Conservation (phyloP, 2,329 filamentous ascomycete species). For the Fusarium ambrosium region DNA sequence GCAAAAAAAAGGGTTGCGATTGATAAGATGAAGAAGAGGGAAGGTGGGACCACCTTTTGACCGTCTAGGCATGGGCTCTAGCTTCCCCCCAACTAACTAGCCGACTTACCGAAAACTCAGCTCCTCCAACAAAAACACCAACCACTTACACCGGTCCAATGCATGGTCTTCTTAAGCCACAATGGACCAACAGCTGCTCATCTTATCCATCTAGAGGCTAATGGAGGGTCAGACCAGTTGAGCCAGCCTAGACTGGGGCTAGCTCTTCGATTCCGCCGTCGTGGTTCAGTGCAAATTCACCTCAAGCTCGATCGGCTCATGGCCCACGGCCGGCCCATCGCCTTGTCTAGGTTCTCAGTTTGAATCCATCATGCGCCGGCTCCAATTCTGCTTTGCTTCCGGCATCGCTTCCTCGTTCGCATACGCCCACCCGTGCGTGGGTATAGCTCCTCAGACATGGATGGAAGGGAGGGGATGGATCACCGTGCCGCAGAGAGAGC, state of each 20-base stretch:
- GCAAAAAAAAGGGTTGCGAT: slow-evolving; percentile 25
- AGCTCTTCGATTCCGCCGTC: slow-evolving; percentile 22
- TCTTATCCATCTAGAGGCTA: slow-evolving; percentile 28
- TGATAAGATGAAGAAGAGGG: slow-evolving; percentile 43
- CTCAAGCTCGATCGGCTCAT: slow-evolving; percentile 17
- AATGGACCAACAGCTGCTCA: slow-evolving; percentile 23
- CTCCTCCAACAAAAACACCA: slow-evolving; percentile 10
- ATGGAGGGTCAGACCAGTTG: slow-evolving; percentile 1
- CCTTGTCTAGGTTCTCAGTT: background rate
- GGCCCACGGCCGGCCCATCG: background rate
- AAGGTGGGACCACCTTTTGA: slow-evolving; percentile 6
- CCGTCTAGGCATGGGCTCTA: background rate
- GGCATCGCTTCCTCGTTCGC: slow-evolving; percentile 14
- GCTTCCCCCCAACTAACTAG: background rate
- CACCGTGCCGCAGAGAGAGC: background rate
- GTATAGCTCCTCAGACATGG: background rate
- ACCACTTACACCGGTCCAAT: slow-evolving; percentile 22
- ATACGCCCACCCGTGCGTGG: background rate
- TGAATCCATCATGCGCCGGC: slow-evolving; percentile 10
- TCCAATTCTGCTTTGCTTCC: slow-evolving; percentile 11
- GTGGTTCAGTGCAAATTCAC: slow-evolving; percentile 15
- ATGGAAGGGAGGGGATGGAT: background rate
- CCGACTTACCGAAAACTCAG: slow-evolving; percentile 11
- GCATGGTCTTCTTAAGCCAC: slow-evolving; percentile 34
- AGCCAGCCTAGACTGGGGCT: slow-evolving; percentile 7